Base-by-base conservation (phyloP, 208 protist genomes). In the Crithidia brevicula region DNA sequence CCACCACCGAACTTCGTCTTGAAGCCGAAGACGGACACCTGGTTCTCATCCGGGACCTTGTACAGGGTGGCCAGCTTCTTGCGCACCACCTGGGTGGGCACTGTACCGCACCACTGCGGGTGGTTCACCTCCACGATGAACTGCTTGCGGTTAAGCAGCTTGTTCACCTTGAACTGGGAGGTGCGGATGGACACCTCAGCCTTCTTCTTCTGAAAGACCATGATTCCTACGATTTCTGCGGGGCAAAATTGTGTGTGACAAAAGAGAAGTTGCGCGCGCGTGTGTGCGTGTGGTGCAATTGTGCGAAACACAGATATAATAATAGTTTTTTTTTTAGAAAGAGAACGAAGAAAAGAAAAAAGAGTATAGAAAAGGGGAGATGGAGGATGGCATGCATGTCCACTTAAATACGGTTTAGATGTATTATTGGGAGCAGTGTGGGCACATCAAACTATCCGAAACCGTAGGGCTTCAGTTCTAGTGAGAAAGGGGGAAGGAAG, bases 161-260 rank as follows among this genome's bases (percentile, higher is more conserved):
- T 98, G 98, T 99, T 99, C 79, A 97, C 98, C 87, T 99, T 97
- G 91, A 99, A 99, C 87, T 99, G 98, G 67, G 98, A 92, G 64
- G 98, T 99, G 67, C 91, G 88, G 74, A 98, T 79, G 28, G 86
- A 86, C 72, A 96, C 80, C 79, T 96, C 89, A 42, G 92, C 86
- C 83, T 94, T 96, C 85, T 93, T 94, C 91, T 96, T 96, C 84
- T 96, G 91, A 72, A 87, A 94, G 72, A 89, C 88, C 91, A 96
- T 96, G 68, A 74, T 82, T 80, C 64, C 78, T 78, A 78, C 74
- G 69, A 74, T 82, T 79, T n/a, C 36, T 62, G 20, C n/a, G n/a
- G n/a, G n/a, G n/a, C n/a, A n/a, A n/a, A n/a, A n/a, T n/a, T n/a
- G n/a, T n/a, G n/a, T n/a, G n/a, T n/a, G n/a, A n/a, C n/a, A n/a